These are phyloP conservation scores for Penicillium sp. DNA, from an alignment of 2,329 filamentous ascomycete species.

Conservation along the genomic window DNA sequence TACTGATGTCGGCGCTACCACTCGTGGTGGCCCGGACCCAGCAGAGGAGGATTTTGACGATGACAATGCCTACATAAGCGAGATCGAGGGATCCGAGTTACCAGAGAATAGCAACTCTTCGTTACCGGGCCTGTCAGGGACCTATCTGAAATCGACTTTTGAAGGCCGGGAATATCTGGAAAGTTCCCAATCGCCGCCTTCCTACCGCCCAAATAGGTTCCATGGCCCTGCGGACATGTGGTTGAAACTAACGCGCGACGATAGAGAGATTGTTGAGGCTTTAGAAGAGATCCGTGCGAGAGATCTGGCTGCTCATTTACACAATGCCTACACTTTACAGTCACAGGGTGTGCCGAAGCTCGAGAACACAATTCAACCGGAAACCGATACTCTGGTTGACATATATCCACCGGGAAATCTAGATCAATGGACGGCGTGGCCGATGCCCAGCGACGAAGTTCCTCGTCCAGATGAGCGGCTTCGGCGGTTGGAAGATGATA, in stretches of 20 bases:
- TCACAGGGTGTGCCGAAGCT: slow-evolving; percentile 15
- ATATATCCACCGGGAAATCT: slow-evolving; percentile 49
- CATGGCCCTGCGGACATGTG: slow-evolving; percentile 71
- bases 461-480: slow-evolving; percentile 61
- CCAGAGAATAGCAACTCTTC: neutral
- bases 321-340: slow-evolving; percentile 75
- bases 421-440: slow-evolving; percentile 84
- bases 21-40: neutral
- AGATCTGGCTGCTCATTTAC: slow-evolving; percentile 77
- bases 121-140: neutral
- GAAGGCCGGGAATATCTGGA: neutral
- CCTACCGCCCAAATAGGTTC: slow-evolving; percentile 71
- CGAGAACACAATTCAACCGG: neutral
- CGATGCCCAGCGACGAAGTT: slow-evolving; percentile 66
- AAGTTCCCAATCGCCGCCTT: slow-evolving; percentile 21
- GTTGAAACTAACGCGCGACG: slow-evolving; percentile 87
- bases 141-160: neutral
- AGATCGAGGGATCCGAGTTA: neutral
- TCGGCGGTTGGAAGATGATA: slow-evolving; percentile 55
- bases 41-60: slow-evolving; percentile 21
- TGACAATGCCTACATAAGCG: slow-evolving; percentile 3
- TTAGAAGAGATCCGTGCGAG: slow-evolving; percentile 67
- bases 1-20: neutral
- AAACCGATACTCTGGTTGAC: slow-evolving; percentile 8
- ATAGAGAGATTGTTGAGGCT: slow-evolving; percentile 69